A percentile compares a stretch with the other conserved stretches of the same genome.
These are phyloP conservation scores for Ceratobasidium sp. DNA, from an alignment of 1,284 basidiomycete genomes.

Conservation along the genomic window DNA sequence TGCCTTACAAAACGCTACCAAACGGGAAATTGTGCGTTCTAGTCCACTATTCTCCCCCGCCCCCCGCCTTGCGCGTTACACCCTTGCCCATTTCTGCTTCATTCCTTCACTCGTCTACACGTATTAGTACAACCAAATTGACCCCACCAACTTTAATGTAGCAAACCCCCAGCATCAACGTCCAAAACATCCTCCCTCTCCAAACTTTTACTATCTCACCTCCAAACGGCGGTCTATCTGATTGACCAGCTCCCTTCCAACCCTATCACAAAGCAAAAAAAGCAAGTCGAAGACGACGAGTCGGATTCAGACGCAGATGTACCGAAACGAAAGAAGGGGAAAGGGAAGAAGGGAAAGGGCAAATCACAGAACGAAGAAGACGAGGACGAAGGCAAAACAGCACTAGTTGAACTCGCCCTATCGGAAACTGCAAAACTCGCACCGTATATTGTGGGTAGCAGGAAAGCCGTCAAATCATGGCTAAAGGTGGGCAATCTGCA, in stretches of 20 bases:
- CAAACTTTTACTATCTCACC: conserved; percentile 90
- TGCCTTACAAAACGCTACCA: conserved; percentile 86
- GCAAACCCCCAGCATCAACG: conserved; percentile 83
- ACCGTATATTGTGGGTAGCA: conserved; percentile 86
- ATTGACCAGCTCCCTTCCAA: conserved; percentile 72
- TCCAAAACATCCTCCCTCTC: conserved; percentile 84
- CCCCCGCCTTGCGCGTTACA: too few relatives aligned
- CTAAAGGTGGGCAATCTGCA: conserved; percentile 76
- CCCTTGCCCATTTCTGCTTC: too few relatives aligned
- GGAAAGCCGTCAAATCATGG: conserved; percentile 87
- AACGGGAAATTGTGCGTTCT: conserved; percentile 85
- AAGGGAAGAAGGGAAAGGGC: conserved; percentile 47
- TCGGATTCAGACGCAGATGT: conserved; percentile 48
- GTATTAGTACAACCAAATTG: too few relatives aligned
- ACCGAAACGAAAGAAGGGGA: conserved; percentile 50
- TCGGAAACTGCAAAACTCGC: conserved; percentile 88
- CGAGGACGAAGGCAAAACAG: conserved; percentile 31
- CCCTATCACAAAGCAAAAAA: conserved; percentile 46
- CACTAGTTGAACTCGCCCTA: conserved; percentile 75
- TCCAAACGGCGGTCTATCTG: conserved; percentile 86
- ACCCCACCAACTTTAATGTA: conserved; percentile 59
- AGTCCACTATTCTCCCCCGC: not conserved
- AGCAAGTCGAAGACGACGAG: conserved; percentile 52
- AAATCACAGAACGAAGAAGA: conserved; percentile 53
- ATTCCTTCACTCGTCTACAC: too few relatives aligned